Evolutionary conservation across 345 rosid genomes (phyloP).

Genomic region (Abelmoschus esculentus): DNA sequence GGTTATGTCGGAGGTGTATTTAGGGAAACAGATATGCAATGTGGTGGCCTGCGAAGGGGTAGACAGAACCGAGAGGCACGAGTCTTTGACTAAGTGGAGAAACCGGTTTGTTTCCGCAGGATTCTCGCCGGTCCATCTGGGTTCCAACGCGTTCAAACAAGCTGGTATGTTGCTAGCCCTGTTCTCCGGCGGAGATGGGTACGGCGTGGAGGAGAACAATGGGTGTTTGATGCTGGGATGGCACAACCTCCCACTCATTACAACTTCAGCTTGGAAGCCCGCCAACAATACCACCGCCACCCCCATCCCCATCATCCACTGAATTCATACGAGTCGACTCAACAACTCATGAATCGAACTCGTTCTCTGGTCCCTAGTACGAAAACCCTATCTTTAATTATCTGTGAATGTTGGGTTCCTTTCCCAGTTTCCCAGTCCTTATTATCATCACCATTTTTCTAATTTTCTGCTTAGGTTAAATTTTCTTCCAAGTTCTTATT

Average conservation of each 20-base stretch:
- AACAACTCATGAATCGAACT: constrained; percentile 19
- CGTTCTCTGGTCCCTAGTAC: not conserved
- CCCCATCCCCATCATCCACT: not conserved
- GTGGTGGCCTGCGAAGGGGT: constrained; percentile 77
- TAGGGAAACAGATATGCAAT: constrained; percentile 82
- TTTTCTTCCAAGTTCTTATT: not conserved
- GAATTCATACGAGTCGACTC: not conserved
- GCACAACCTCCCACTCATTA: constrained; percentile 76
- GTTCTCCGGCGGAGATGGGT: constrained; percentile 76
- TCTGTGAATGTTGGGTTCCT: constrained; percentile 18
- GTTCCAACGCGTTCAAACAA: constrained; percentile 83
- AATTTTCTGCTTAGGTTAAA: constrained; percentile 4
- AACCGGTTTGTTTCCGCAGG: constrained; percentile 54
- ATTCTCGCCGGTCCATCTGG: constrained; percentile 58
- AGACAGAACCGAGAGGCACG: constrained; percentile 79
- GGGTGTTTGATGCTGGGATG: constrained; percentile 85
- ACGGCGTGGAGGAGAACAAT: constrained; percentile 67
- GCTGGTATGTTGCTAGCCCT: constrained; percentile 69
- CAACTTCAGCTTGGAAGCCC: constrained; percentile 82
- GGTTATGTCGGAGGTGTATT: constrained; percentile 67
- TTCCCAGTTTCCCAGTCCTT: constrained; percentile 12
- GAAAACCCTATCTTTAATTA: constrained; percentile 5
- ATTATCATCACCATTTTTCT: not conserved
- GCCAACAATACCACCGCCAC: not conserved
- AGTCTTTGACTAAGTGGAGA: constrained; percentile 58